Base-by-base conservation (phyloP, 305 asterid genomes). In the Solanum hybrid region DNA sequence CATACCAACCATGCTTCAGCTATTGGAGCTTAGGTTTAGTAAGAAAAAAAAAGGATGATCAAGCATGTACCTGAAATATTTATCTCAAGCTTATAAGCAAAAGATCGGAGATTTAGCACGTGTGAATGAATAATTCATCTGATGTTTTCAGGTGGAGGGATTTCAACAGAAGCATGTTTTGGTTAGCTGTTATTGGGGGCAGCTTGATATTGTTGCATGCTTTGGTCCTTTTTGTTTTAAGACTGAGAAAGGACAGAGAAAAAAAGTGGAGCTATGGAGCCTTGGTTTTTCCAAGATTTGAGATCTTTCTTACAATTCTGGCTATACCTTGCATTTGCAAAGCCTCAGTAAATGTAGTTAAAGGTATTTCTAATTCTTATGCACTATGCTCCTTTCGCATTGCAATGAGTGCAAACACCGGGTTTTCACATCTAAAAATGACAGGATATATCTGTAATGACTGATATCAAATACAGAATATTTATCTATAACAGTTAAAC, bases 121-220 rank as follows among this genome's bases (percentile, higher is more conserved):
- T 87, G 36, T 5, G 45, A 87, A 33, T 87, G 57, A 86, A n/a
- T 24, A 87, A 72, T 31, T 72, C 37, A 41, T 82, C 68, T 85
- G 79, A 89, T 92, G 72, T 45, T 90, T 92, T 86, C 87, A 97
- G 99, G 94, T 97, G 99, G 99, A 95, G 98, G 92, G 96, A 97
- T 91, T 97, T 97, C 92, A 89, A 95, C 76, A 89, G 99, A 93
- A 95, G 97, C 94, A 95, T 97, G 98, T 96, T 97, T 91, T 97
- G 99, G 99, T 89, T 96, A 90, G 98, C 97, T 3, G 92, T 94
- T 61, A 95, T 96, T 36, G 92, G 94, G 4, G 95, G 95, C 91
- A 61, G 96, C 92, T 92, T 96, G 93, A 65, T 95, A 73, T 33
- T 95, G 78, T 78, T 96, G 90, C 99, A 97, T 89, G 93, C 91